Evolutionary conservation across 2,329 filamentous ascomycete genomes (phyloP), one percentile per base, ranked within the genome.

Genomic region (Aspergillus oerlinghausenensis): DNA sequence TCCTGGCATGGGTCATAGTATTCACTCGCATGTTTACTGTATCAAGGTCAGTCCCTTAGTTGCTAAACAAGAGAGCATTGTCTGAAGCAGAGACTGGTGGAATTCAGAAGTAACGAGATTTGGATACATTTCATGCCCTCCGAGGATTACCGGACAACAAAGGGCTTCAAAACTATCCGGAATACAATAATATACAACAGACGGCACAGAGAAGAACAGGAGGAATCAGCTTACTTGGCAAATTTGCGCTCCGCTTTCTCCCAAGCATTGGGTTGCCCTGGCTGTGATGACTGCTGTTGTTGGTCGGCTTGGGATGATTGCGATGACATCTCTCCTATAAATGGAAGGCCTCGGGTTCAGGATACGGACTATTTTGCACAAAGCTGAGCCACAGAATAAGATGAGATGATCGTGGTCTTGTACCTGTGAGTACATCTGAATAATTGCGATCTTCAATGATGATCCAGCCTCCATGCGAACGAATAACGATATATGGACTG

Each of bases 1-100:
- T 96, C 93, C 73, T 97, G 93, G 75, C 94, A 99, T 1, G 94
- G 94, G 68, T 99, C 94, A 73, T 90, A 91, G 77, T 88, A 97
- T 72, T 97, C 87, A 80, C 92, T 96, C 69, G 88, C 85, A 55
- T 82, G 83, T 80, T 97, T 97, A 65, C 93, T 96, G 40, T 32
- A 51, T 21, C 54, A 40, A 29, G 29, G 23, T 9, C 26, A 42
- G 49, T 61, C 23, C 58, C 35, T 42, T 28, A 38, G 32, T 35
- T 35, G 32, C 2, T 35, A 35, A 35, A 29, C 50, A 26, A 49
- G 35, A 45, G 6, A 9, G 38, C 32, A 29, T 21, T 19, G 21
- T 6, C 7, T 38, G 26, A 19, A 25, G 42, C n/a, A 43, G 55
- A 50, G 49, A 17, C 32, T 38, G 9, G 32, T 17, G 47, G 45